Evolutionary conservation across 108 stramenopile genomes (phyloP), one percentile per base, ranked within the genome.

Genomic region (Craspedostauros australis): DNA sequence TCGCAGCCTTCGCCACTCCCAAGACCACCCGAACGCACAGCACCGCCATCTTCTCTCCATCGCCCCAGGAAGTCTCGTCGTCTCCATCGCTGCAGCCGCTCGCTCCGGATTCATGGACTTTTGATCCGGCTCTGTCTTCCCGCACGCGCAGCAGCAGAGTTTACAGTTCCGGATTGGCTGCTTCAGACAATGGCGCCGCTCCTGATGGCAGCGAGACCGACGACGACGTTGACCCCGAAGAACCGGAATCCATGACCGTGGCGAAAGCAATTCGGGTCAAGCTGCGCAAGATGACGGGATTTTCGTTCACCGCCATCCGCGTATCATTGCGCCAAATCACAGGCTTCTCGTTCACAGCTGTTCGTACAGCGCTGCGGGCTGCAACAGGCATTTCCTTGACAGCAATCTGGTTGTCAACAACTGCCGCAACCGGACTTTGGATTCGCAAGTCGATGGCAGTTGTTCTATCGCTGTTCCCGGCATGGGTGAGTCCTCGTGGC

Each of bases 271-370:
- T 24, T 28, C 62, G 63, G 9, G 54, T 56, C 22, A 18, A 39
- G 26, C 40, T 86, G 0, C 75, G 80, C 20, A 34, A 57, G 20
- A 37, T 54, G 15, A 87, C 85, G 2, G 85, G 85, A 8, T 83
- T 87, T 41, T 67, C 64, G 37, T 63, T 82, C 20, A 87, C 85
- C 9, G 67, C 77, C 38, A 50, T 76, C 18, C 84, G 84, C n/a
- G 49, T 68, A 11, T 67, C 77, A 2, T 34, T 70, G 32, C 77
- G 84, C 0, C 57, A 69, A 3, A 47, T 52, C 30, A 81, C 84
- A 0, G 84, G 84, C 1, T 60, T 85, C 30, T 76, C 74, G 38
- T 40, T 82, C 7, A 72, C 76, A 1, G 63, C 66, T 3, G 25
- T 70, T 27, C 84, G 84, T n/a, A 46, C 72, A 11, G 67, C 77